These are phyloP conservation scores for Amaranthus hypochondriacus DNA, from an alignment of 148 eudicot genomes.

Conservation along the genomic window DNA sequence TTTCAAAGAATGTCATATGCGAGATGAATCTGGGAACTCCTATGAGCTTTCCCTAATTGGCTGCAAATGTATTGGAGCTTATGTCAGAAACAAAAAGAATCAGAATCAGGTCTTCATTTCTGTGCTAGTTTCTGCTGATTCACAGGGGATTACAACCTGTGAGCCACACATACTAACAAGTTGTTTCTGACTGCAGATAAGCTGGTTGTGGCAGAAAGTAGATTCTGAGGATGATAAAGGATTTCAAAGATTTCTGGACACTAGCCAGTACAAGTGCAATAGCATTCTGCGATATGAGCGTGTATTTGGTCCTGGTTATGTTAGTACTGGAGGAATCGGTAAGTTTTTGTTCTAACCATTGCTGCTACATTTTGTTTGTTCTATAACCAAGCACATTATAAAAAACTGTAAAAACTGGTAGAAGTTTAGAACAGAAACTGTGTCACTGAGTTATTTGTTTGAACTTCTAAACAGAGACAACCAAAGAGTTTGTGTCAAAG, in stretches of 20 bases:
- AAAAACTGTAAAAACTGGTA: too few species aligned
- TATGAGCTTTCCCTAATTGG: slow-evolving; percentile 80
- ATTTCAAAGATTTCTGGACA: slow-evolving; percentile 89
- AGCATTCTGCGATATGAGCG: slow-evolving; percentile 92
- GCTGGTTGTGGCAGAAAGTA: slow-evolving; percentile 97
- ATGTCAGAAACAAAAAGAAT: slow-evolving; percentile 89
- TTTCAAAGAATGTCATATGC: slow-evolving; percentile 67
- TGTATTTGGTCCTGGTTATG: slow-evolving; percentile 88
- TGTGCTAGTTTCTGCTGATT: slow-evolving; percentile 3
- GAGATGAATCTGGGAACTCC: slow-evolving; percentile 59
- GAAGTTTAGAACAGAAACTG: too few species aligned
- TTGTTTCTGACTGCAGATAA: slow-evolving; percentile 52
- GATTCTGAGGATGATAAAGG: slow-evolving; percentile 70
- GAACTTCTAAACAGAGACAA: slow-evolving; percentile 60
- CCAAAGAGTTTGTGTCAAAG: slow-evolving; percentile 80
- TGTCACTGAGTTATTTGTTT: not conserved
- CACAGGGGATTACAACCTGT: not conserved
- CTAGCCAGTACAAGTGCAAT: slow-evolving; percentile 78
- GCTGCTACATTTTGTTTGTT: not conserved
- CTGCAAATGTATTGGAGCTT: slow-evolving; percentile 98
- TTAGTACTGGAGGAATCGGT: slow-evolving; percentile 99
- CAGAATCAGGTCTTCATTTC: slow-evolving; percentile 74
- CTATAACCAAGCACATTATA: not conserved
- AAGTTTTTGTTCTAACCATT: slow-evolving; percentile 19
- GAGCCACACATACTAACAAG: slow-evolving; percentile 1